These are phyloP conservation scores for Candida morakotiae DNA, from an alignment of 805 yeast species.

Conservation along the genomic window DNA sequence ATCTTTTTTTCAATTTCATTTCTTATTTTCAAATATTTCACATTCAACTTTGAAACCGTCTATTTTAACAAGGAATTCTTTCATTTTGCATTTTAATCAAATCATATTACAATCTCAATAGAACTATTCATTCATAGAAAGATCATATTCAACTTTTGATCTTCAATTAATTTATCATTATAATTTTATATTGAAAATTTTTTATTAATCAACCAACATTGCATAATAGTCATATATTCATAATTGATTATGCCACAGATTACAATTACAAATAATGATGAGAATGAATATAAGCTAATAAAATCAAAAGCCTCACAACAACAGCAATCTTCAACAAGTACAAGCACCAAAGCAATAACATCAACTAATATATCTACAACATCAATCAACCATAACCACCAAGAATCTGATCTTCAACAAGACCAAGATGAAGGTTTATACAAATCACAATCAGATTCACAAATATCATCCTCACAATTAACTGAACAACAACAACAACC, in stretches of 20 bases:
- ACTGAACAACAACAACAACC: neutral
- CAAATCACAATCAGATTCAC: slow-evolving; percentile 3
- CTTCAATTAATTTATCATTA: too few relatives aligned
- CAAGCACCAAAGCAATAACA: neutral
- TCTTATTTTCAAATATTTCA: too few relatives aligned
- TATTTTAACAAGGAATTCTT: too few relatives aligned
- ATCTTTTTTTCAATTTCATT: too few relatives aligned
- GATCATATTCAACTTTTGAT: too few relatives aligned
- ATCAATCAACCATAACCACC: neutral
- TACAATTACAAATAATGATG: slow-evolving; percentile 24
- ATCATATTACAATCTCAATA: too few relatives aligned
- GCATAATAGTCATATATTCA: too few relatives aligned
- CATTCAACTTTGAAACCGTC: too few relatives aligned
- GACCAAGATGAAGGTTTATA: neutral
- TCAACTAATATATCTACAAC: neutral
- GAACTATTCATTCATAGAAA: too few relatives aligned
- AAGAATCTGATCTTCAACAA: slow-evolving; percentile 2
- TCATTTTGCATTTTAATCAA: too few relatives aligned
- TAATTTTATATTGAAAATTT: too few relatives aligned
- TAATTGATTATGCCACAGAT: slow-evolving; percentile 10
- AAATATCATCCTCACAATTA: neutral
- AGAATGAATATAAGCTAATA: slow-evolving; percentile 35
- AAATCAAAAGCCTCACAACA: slow-evolving; percentile 22
- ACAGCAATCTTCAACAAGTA: slow-evolving; percentile 3
- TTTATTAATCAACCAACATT: too few relatives aligned